Conservation (phyloP, 2,329 filamentous ascomycete species). For the Fusarium stilboides region DNA sequence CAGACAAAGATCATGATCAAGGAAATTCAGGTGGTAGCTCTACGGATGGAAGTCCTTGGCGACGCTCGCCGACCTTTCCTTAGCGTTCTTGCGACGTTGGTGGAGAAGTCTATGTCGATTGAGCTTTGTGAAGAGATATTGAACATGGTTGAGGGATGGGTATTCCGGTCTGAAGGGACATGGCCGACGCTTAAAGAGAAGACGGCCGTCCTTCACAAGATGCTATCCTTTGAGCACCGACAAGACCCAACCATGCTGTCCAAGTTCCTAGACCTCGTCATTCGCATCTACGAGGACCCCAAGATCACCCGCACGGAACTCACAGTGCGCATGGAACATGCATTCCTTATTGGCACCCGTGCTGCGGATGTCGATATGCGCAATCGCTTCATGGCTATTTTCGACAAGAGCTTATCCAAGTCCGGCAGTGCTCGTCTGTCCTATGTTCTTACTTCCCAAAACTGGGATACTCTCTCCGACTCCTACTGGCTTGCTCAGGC, state of each 20-base stretch:
- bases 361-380: slow-evolving; percentile 97
- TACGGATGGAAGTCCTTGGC: slow-evolving; percentile 92
- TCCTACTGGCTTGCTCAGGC: slow-evolving; percentile 98
- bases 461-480: slow-evolving; percentile 95
- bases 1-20: slow-evolving; percentile 94
- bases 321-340: slow-evolving; percentile 97
- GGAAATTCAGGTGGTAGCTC: slow-evolving; percentile 91
- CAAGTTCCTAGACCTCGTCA: slow-evolving; percentile 95
- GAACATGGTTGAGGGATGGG: slow-evolving; percentile 94
- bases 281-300: slow-evolving; percentile 97
- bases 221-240: slow-evolving; percentile 94
- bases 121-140: slow-evolving; percentile 93
- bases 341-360: slow-evolving; percentile 94
- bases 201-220: slow-evolving; percentile 98
- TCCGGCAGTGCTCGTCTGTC: slow-evolving; percentile 89
- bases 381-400: slow-evolving; percentile 95
- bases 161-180: slow-evolving; percentile 94
- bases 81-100: slow-evolving; percentile 92
- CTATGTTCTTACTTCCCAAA: slow-evolving; percentile 92
- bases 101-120: slow-evolving; percentile 93
- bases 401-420: slow-evolving; percentile 94
- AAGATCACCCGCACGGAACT: slow-evolving; percentile 96
- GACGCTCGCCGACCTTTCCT: slow-evolving; percentile 94
- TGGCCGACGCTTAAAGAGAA: slow-evolving; percentile 99
- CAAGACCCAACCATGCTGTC: slow-evolving; percentile 87